Base-by-base conservation (phyloP, 495 filamentous ascomycete genomes). In the Penicillium paxilli region DNA sequence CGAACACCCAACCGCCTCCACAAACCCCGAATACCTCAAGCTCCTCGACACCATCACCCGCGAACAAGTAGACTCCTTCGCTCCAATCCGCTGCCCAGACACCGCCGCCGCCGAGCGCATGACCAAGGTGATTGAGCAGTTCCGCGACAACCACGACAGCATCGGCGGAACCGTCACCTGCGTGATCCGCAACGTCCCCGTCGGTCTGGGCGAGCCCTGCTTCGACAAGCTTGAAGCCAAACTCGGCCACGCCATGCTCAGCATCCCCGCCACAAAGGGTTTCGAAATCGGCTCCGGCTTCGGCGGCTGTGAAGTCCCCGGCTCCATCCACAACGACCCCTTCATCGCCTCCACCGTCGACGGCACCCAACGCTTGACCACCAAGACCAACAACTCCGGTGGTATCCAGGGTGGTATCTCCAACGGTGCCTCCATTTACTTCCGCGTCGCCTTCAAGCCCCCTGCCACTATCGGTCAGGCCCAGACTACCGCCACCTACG, bases 221-320 rank as follows among this genome's bases (percentile, higher is more conserved):
- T 98, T 98, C 73, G 91, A 96, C 68, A 98, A 98, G 77, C 80
- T 98, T 26, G 94, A 98, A 72, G 94, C 94, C 19, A 87, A 85
- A 71, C 83, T 98, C 23, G 95, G 86, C 28, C 94, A 98, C 62
- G 94, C 91, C 23, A 98, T 98, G 94, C 85, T 98, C 58, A 91
- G 87, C 69, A 95, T 98, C 67, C 95, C 94, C 10, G 94, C 94
- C 5, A 96, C 93, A 20, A 98, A 98, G 72, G 92, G 89, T 47
- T 98, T 98, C 72, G 93, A 98, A 64, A 87, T 98, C 62, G 94
- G 95, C 46, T 96, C 91, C 47, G 94, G 94, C 17, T 97, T 98
- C 70, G 86, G 83, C 38, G 92, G 92, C 48, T 91, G 87, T 63
- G 86, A 92, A 64, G 74, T 98, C 6, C 90, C 92, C 1, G 94